Evolutionary conservation across 2,329 filamentous ascomycete genomes (phyloP).

Genomic region (Clonostachys solani): DNA sequence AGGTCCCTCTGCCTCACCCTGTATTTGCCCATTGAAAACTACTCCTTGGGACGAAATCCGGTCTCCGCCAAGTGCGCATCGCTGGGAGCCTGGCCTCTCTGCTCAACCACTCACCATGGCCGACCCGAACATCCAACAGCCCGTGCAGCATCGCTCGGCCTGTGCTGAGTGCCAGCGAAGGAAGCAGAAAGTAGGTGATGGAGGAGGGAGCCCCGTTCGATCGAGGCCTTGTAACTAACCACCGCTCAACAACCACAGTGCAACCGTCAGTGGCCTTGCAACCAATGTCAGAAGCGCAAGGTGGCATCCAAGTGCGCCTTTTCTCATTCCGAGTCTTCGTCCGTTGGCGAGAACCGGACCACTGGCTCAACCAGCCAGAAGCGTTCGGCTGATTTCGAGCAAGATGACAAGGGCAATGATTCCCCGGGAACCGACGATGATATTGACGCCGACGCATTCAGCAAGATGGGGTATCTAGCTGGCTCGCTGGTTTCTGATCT

Average conservation of each 20-base stretch:
- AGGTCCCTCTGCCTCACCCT: too few species aligned
- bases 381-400: slow-evolving; percentile 1
- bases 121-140: background rate
- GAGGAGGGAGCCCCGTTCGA: background rate
- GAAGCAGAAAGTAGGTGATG: slow-evolving; percentile 26
- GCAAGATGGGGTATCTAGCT: slow-evolving; percentile 3
- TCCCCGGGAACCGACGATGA: background rate
- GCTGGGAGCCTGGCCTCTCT: too few species aligned
- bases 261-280: slow-evolving; percentile 24
- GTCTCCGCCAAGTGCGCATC: too few species aligned
- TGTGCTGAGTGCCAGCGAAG: slow-evolving; percentile 37
- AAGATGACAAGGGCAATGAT: slow-evolving; percentile 3
- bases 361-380: background rate
- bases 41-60: too few species aligned
- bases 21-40: too few species aligned
- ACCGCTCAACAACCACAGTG: slow-evolving; percentile 10
- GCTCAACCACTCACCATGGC: background rate
- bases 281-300: slow-evolving; percentile 22
- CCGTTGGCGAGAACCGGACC: background rate
- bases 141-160: slow-evolving; percentile 13
- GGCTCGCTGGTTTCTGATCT: slow-evolving; percentile 1
- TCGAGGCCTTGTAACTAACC: background rate
- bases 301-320: slow-evolving; percentile 20
- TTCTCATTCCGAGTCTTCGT: slow-evolving; percentile 6
- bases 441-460: background rate